Evolutionary conservation across 257 asterid genomes (phyloP).

Genomic region (Craterostigma plantagineum): DNA sequence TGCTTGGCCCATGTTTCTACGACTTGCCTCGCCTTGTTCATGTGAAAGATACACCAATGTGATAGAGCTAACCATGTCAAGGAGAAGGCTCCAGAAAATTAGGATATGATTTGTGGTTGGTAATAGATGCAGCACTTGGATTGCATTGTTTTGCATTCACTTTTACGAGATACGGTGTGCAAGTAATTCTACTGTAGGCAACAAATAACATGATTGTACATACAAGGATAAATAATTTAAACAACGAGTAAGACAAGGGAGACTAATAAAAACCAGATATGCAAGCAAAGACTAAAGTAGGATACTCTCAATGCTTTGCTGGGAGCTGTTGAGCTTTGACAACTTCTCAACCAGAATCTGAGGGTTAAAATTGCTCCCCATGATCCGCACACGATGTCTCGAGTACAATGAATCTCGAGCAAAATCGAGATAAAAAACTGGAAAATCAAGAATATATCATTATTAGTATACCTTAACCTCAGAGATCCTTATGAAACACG

Average conservation of each 20-base stretch:
- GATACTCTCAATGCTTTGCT: slow-evolving; percentile 99
- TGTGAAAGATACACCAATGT: slow-evolving; percentile 99
- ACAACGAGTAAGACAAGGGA: not conserved
- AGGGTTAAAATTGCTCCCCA: slow-evolving; percentile 80
- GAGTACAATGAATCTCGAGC: too few relatives aligned
- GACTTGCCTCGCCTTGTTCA: slow-evolving; percentile 93
- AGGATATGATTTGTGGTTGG: not conserved
- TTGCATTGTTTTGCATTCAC: not conserved
- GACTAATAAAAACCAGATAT: not conserved
- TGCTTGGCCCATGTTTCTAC: slow-evolving; percentile 94
- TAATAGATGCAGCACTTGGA: not conserved
- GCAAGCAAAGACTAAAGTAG: slow-evolving; percentile 14
- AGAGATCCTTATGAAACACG: too few relatives aligned
- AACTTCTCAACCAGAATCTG: slow-evolving; percentile 85
- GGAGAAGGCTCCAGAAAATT: slow-evolving; percentile 15
- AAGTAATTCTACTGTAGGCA: too few relatives aligned
- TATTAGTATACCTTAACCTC: too few relatives aligned
- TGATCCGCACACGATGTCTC: slow-evolving; percentile 12
- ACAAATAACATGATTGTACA: too few relatives aligned
- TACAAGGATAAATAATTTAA: not conserved
- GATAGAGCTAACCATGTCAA: slow-evolving; percentile 77
- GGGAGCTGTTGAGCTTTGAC: slow-evolving; percentile 69
- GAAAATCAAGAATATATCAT: too few relatives aligned
- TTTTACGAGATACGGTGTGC: too few relatives aligned
- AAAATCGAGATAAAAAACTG: too few relatives aligned